Evolutionary conservation across 371 early-diverging fungal species (phyloP), one percentile per base, ranked within the genome.

Genomic region (Chytridiales sp.): DNA sequence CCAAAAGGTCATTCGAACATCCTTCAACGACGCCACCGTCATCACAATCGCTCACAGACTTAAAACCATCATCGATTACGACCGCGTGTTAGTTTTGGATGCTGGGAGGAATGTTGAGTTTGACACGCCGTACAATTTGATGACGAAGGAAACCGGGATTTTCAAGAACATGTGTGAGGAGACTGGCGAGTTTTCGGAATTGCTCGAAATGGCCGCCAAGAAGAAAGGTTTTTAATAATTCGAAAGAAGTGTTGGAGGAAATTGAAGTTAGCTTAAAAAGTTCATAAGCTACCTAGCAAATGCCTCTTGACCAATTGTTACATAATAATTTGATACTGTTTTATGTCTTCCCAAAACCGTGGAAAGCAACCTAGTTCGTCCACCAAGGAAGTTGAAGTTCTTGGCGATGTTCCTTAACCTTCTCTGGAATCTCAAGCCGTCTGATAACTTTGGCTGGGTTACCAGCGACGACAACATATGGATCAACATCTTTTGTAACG

Each of bases 401-500:
- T n/a, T n/a, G n/a, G n/a, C n/a, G n/a, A n/a, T n/a, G n/a, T n/a
- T n/a, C n/a, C n/a, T n/a, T n/a, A n/a, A n/a, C 39, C 39, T 38
- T 38, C 39, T 38, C 11, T 42, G 19, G 77, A 35, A 60, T 42
- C 38, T 41, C 62, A 36, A 84, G 44, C 32, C 68, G 66, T 60
- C 76, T 83, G 41, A 91, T 72, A 34, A 91, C 73, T 41, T 80
- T 77, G 2, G 92, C 92, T 15, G 95, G 95, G 67, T 87, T 91
- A 0, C 95, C 95, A 0, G 76, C 90, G 22, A 91, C 91, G 6
- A 93, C 77, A 0, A 81, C 78, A 38, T 86, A 76, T 1, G 81
- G 68, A 4, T 85, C 86, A 0, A 94, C 87, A 56, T 90, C 83
- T 67, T 90, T 91, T 34, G 91, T 92, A 19, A 94, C 87, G 4